phyloP scores from a whole-genome alignment of 495 filamentous ascomycete species.

The Hypoxylon intermedium region DNA sequence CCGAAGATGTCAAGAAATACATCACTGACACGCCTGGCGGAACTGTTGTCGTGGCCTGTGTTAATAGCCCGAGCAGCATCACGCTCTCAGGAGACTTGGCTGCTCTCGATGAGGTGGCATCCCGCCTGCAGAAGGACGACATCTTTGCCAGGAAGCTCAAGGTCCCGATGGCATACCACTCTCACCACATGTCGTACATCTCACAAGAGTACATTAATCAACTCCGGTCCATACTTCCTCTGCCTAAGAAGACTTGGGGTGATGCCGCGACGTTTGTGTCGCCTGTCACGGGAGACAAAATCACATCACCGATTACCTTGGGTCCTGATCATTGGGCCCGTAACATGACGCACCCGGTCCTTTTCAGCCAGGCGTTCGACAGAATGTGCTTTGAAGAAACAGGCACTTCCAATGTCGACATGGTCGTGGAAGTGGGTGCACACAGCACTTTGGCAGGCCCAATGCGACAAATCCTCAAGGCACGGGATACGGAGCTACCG shows the following conservation, averaged over 20 bases:
- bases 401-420: conserved; percentile 9
- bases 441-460: conserved; percentile 50
- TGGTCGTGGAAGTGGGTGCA: conserved; percentile 49
- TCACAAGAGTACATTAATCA: conserved; percentile 46
- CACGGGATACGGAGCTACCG: background rate
- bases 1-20: conserved; percentile 45
- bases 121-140: conserved; percentile 35
- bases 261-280: too few relatives aligned
- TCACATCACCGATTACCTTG: conserved; percentile 4
- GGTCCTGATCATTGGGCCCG: conserved; percentile 47
- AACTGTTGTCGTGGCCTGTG: conserved; percentile 46
- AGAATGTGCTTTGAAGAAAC: conserved; percentile 22
- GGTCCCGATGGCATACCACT: conserved; percentile 55
- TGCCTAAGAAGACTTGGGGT: too few relatives aligned
- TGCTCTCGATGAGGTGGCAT: conserved; percentile 41
- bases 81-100: conserved; percentile 53
- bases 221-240: background rate
- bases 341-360: conserved; percentile 51
- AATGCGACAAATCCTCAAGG: conserved; percentile 24
- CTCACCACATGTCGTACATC: conserved; percentile 52
- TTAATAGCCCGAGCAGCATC: conserved; percentile 51
- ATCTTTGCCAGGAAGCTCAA: conserved; percentile 50
- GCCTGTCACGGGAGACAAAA: conserved; percentile 23
- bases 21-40: conserved; percentile 35
- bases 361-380: conserved; percentile 48